Percentiles rank a stretch among this genome's conserved stretches.
Conservation (phyloP, 176 grass and related monocot genomes). For the Stipa capillata region DNA sequence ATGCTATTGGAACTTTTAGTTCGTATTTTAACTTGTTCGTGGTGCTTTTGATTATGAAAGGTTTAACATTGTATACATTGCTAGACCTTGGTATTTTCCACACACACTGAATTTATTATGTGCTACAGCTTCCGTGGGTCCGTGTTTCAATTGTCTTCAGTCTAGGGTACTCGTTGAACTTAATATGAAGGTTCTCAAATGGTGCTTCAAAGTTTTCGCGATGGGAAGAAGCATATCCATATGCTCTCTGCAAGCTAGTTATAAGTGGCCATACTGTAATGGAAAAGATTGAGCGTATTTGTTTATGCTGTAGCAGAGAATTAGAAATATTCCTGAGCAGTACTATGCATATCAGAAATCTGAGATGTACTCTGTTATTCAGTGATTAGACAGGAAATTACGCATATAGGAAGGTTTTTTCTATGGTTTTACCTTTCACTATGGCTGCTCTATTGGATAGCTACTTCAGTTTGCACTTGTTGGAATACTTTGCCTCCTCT, state of each 20-base stretch:
- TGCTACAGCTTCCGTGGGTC: background rate
- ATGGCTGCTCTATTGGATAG: background rate
- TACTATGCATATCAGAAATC: background rate
- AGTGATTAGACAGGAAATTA: background rate
- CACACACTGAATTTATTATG: background rate
- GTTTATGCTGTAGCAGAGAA: background rate
- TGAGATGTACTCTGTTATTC: background rate
- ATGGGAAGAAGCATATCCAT: background rate
- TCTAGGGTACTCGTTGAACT: background rate
- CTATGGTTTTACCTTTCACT: background rate
- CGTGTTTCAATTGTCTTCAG: background rate
- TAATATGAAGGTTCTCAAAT: background rate
- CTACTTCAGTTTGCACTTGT: background rate
- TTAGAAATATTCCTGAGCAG: background rate
- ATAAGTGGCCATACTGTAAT: background rate
- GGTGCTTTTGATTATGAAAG: background rate
- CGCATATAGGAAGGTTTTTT: background rate
- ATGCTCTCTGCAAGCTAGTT: background rate
- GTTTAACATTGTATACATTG: background rate
- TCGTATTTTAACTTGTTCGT: background rate
- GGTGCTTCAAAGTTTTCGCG: background rate
- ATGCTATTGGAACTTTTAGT: background rate
- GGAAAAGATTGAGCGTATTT: background rate
- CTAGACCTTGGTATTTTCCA: background rate
- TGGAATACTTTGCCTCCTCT: background rate